Evolutionary conservation across 2,329 filamentous ascomycete species (phyloP).

Genomic region (Sarocladiaceae sp.): DNA sequence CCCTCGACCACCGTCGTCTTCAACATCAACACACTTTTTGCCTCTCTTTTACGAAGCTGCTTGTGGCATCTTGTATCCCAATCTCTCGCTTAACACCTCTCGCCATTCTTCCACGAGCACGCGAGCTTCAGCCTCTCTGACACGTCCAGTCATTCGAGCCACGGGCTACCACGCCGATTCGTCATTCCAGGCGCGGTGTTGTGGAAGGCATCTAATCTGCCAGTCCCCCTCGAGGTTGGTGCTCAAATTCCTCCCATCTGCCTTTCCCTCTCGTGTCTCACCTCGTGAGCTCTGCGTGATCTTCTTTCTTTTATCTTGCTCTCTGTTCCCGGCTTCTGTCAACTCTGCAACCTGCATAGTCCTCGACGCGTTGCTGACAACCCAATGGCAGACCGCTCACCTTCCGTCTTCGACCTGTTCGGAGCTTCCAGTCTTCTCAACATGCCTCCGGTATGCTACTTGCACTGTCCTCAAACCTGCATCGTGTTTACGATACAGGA

Average conservation of each 20-base stretch:
- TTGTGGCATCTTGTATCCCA: conserved; percentile 9
- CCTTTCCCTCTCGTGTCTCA: conserved; percentile 26
- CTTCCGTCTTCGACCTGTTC: conserved; percentile 4
- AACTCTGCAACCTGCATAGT: conserved; percentile 4
- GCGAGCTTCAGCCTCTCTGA: conserved; percentile 5
- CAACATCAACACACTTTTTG: conserved; percentile 10
- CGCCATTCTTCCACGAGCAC: conserved; percentile 1
- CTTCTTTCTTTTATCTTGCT: conserved; percentile 14
- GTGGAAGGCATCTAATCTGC: conserved; percentile 26
- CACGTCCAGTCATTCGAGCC: conserved; percentile 10
- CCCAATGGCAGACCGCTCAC: conserved; percentile 9
- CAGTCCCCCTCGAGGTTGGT: conserved; percentile 31
- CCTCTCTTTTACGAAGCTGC: conserved; percentile 8
- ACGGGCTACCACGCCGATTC: conserved; percentile 16
- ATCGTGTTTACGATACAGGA: neutral
- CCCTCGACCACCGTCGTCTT: conserved; percentile 2
- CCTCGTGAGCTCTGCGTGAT: conserved; percentile 3
- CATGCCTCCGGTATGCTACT: conserved; percentile 31
- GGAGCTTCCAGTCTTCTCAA: conserved; percentile 19
- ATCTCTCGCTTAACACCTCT: conserved; percentile 3
- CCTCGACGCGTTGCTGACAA: conserved; percentile 15
- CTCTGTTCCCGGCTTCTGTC: conserved; percentile 10
- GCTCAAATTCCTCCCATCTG: conserved; percentile 19
- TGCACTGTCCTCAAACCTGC: neutral
- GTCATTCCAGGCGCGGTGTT: conserved; percentile 32